phyloP scores from a whole-genome alignment of 768 basidiomycete genomes.

The Fistulinella prunicolor region DNA sequence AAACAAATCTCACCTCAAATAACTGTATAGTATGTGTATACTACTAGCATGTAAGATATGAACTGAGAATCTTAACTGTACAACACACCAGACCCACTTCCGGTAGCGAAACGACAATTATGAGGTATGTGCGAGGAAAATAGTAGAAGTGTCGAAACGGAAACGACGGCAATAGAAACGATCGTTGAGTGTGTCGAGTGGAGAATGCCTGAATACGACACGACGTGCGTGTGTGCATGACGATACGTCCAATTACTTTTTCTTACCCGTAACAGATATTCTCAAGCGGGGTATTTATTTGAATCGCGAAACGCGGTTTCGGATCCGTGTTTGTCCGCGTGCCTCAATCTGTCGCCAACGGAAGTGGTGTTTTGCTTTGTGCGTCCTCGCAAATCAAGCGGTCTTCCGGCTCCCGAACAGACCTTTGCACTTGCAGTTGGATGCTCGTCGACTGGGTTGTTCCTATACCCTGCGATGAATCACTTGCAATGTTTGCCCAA shows the following conservation, averaged over 20 bases:
- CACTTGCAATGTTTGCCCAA: background rate
- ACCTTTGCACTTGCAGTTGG: slow-evolving; percentile 2
- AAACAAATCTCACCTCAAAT: background rate
- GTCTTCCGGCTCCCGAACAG: background rate
- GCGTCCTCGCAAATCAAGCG: background rate
- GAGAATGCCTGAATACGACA: too few relatives aligned
- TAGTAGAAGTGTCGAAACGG: too few relatives aligned
- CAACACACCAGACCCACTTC: background rate
- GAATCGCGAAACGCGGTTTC: too few relatives aligned
- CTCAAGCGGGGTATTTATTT: too few relatives aligned
- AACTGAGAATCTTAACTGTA: background rate
- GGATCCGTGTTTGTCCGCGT: too few relatives aligned
- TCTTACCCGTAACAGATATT: background rate
- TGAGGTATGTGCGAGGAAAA: too few relatives aligned
- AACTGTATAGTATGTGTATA: background rate
- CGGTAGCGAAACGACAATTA: too few relatives aligned
- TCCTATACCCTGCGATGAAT: background rate
- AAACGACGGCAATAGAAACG: background rate
- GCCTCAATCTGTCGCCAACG: background rate
- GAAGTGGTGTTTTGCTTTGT: background rate
- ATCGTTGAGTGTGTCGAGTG: background rate
- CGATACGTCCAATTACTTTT: background rate
- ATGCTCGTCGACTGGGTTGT: background rate
- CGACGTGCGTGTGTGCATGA: background rate
- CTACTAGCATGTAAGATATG: background rate